Evolutionary conservation across 176 grass and related monocot genomes (phyloP).

Genomic region (Thalia dealbata): DNA sequence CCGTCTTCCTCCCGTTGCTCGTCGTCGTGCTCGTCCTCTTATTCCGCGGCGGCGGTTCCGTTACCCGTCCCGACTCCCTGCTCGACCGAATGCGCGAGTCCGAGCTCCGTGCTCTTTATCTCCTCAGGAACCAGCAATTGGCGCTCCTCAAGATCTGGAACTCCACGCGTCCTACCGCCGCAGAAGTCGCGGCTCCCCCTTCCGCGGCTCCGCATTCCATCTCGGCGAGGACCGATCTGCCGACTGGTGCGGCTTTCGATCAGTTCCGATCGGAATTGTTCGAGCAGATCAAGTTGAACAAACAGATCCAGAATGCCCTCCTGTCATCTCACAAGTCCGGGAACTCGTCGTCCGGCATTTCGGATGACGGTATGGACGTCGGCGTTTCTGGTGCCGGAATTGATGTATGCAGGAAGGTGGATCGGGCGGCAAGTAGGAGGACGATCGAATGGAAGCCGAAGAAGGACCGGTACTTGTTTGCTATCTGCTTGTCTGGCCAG

Average conservation of each 20-base stretch:
- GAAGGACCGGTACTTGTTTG: slow-evolving; percentile 68
- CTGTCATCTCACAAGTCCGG: slow-evolving; percentile 52
- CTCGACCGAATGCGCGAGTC: slow-evolving; percentile 61
- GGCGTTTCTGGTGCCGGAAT: slow-evolving; percentile 33
- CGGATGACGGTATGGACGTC: slow-evolving; percentile 30
- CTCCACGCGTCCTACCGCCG: slow-evolving; percentile 17
- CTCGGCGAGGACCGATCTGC: slow-evolving; percentile 11
- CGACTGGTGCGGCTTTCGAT: not conserved
- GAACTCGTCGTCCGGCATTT: slow-evolving; percentile 2
- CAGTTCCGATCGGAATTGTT: slow-evolving; percentile 55
- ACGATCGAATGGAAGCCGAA: slow-evolving; percentile 92
- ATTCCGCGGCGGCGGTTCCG: slow-evolving; percentile 35
- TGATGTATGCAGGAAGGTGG: slow-evolving; percentile 41
- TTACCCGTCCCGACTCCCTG: slow-evolving; percentile 29
- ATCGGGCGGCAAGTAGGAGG: slow-evolving; percentile 30
- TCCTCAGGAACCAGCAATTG: slow-evolving; percentile 63
- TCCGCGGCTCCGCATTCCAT: slow-evolving; percentile 9
- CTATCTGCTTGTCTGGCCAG: slow-evolving; percentile 72
- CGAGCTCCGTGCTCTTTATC: slow-evolving; percentile 64
- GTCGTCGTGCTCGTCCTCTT: slow-evolving; percentile 52
- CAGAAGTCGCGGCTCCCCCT: slow-evolving; percentile 9
- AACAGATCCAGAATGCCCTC: slow-evolving; percentile 58
- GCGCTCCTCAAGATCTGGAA: slow-evolving; percentile 64
- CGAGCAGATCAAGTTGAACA: slow-evolving; percentile 72
- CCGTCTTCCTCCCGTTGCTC: slow-evolving; percentile 35